phyloP scores from a whole-genome alignment of 2,329 filamentous ascomycete species.

The Lasiodiplodia sp. region DNA sequence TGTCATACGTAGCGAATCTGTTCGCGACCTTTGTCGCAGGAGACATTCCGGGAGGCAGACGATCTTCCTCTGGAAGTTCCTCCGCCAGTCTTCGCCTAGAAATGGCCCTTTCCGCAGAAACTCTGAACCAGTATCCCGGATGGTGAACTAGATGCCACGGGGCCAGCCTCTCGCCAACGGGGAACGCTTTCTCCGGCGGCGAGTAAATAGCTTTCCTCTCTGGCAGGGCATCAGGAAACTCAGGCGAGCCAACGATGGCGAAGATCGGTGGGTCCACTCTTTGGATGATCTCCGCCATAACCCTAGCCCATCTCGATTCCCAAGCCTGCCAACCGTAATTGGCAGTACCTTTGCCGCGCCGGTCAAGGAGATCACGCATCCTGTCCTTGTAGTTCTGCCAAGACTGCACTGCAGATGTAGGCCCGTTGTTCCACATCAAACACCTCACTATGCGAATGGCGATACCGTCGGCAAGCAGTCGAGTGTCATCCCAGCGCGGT shows the following conservation, averaged over 20 bases:
- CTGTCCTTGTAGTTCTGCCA: conserved; percentile 81
- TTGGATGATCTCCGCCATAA: conserved; percentile 67
- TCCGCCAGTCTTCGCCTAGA: conserved; percentile 59
- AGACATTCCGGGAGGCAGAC: conserved; percentile 61
- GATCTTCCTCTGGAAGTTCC: conserved; percentile 66
- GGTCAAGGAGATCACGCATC: conserved; percentile 78
- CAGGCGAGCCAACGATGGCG: conserved; percentile 41
- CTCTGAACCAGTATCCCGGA: conserved; percentile 67
- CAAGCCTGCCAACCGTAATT: conserved; percentile 96
- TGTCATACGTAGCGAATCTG: conserved; percentile 64
- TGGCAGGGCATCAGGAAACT: conserved; percentile 33
- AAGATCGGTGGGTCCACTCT: conserved; percentile 59
- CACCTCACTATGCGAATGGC: conserved; percentile 83
- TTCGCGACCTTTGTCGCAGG: conserved; percentile 62
- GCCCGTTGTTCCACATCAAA: conserved; percentile 78
- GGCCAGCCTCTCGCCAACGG: conserved; percentile 56
- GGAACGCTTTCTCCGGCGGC: conserved; percentile 59
- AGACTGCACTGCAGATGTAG: conserved; percentile 78
- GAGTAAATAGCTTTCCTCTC: conserved; percentile 51
- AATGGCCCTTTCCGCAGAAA: conserved; percentile 60
- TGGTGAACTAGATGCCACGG: conserved; percentile 69
- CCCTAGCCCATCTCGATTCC: conserved; percentile 76
- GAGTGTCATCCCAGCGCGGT: conserved; percentile 89
- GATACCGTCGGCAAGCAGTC: conserved; percentile 82
- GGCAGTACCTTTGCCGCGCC: conserved; percentile 81